phyloP scores from a whole-genome alignment of 495 filamentous ascomycete species.

The Lophium mytilinum region DNA sequence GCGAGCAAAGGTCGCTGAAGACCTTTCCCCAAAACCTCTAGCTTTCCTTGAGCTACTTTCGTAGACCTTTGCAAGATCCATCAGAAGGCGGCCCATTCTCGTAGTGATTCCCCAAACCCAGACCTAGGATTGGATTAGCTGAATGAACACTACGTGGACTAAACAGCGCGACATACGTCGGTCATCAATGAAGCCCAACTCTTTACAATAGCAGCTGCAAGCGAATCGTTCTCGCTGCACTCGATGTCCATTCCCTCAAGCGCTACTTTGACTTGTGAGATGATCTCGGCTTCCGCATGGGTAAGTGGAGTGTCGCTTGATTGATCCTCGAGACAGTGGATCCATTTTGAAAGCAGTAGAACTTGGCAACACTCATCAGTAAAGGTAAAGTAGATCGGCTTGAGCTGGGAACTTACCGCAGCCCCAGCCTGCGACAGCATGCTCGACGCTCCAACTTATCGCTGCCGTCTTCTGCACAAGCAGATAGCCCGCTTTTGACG shows the following conservation, averaged over 20 bases:
- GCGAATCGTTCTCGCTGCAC: neutral
- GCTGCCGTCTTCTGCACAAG: constrained; percentile 15
- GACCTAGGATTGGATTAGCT: neutral
- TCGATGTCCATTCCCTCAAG: constrained; percentile 11
- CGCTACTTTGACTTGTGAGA: neutral
- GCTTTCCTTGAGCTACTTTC: neutral
- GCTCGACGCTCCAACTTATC: constrained; percentile 18
- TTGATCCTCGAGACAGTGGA: constrained; percentile 8
- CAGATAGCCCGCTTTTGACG: constrained; percentile 4
- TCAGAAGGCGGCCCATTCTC: constrained; percentile 6
- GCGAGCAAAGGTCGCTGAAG: too few relatives aligned
- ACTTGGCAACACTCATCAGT: neutral
- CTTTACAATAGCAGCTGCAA: constrained; percentile 8
- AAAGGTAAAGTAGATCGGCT: neutral
- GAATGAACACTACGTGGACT: neutral
- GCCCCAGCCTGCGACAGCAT: constrained; percentile 16
- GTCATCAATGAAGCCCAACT: neutral
- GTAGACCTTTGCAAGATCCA: constrained; percentile 1
- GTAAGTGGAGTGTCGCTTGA: neutral
- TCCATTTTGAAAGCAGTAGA: constrained; percentile 10
- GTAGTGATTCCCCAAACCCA: constrained; percentile 18
- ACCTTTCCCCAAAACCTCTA: neutral
- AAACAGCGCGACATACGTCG: neutral
- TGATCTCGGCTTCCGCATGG: constrained; percentile 2
- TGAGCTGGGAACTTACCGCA: neutral